phyloP scores from a whole-genome alignment of 1,139 yeast genomes.

The Kluyveromyces sp. region DNA sequence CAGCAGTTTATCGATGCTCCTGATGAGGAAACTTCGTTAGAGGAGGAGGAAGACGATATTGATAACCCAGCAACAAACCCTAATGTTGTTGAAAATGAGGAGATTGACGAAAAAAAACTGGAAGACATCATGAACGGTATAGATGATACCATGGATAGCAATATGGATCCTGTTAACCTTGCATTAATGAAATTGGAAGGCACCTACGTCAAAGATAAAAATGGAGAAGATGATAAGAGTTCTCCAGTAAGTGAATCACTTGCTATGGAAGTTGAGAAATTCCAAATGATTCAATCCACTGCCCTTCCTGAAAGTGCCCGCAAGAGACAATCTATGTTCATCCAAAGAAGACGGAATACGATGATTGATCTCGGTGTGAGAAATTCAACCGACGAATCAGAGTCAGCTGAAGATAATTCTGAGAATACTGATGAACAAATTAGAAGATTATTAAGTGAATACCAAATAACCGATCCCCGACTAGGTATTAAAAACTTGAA shows the following conservation, averaged over 20 bases:
- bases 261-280: conserved; percentile 26
- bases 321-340: conserved; percentile 27
- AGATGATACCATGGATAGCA: conserved; percentile 56
- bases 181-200: conserved; percentile 79
- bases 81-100: conserved; percentile 49
- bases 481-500: conserved; percentile 21
- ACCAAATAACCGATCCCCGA: conserved; percentile 21
- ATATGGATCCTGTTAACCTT: conserved; percentile 55
- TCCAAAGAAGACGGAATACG: conserved; percentile 35
- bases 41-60: conserved; percentile 59
- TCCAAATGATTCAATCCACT: conserved; percentile 13
- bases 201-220: conserved; percentile 28
- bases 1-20: conserved; percentile 22
- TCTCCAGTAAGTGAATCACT: conserved; percentile 13
- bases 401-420: background rate
- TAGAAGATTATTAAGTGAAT: conserved; percentile 19
- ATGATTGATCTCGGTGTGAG: conserved; percentile 21
- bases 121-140: conserved; percentile 75
- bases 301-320: conserved; percentile 2
- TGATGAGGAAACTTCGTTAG: conserved; percentile 9
- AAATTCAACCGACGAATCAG: conserved; percentile 17
- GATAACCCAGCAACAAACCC: conserved; percentile 35
- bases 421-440: conserved; percentile 15
- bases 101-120: conserved; percentile 34
- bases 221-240: conserved; percentile 8